Conservation (phyloP, 2,329 filamentous ascomycete species). For the Cercospora zeae-maydis region DNA sequence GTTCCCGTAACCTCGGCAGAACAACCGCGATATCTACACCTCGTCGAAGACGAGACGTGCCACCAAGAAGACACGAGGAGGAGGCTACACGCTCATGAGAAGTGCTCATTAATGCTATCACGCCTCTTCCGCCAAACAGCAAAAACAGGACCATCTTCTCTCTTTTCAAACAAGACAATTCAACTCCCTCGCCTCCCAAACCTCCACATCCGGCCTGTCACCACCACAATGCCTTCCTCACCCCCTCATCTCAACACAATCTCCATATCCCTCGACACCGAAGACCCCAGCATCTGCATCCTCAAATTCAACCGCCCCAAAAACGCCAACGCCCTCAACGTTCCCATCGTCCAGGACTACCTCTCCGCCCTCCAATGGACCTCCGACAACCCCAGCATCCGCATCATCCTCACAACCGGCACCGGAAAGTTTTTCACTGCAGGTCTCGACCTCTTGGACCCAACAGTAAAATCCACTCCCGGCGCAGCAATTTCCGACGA, state of each 20-base stretch:
- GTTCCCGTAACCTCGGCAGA: neutral
- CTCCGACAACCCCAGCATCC: conserved; percentile 12
- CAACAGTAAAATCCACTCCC: conserved; percentile 13
- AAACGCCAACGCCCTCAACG: conserved; percentile 24
- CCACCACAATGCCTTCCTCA: conserved; percentile 18
- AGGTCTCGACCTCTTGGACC: conserved; percentile 26
- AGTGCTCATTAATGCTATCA: neutral
- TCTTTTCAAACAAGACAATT: neutral
- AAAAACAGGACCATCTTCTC: neutral
- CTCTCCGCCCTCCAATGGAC: conserved; percentile 24
- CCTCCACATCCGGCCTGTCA: conserved; percentile 2
- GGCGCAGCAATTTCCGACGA: conserved; percentile 23
- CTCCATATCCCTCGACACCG: conserved; percentile 19
- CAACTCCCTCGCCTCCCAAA: neutral
- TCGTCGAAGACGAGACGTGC: neutral
- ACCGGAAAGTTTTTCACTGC: conserved; percentile 26
- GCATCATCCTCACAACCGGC: conserved; percentile 25
- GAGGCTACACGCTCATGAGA: neutral
- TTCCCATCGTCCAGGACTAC: conserved; percentile 20
- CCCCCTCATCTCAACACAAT: conserved; percentile 19
- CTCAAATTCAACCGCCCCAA: conserved; percentile 27
- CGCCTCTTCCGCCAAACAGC: neutral
- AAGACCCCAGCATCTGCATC: conserved; percentile 19
- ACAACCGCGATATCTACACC: neutral
- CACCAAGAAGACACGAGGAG: neutral